Percentiles rank a stretch among this genome's conserved stretches.
These are phyloP conservation scores for Centaurea solstitialis DNA, from an alignment of 129 eudicot species.

Conservation along the genomic window DNA sequence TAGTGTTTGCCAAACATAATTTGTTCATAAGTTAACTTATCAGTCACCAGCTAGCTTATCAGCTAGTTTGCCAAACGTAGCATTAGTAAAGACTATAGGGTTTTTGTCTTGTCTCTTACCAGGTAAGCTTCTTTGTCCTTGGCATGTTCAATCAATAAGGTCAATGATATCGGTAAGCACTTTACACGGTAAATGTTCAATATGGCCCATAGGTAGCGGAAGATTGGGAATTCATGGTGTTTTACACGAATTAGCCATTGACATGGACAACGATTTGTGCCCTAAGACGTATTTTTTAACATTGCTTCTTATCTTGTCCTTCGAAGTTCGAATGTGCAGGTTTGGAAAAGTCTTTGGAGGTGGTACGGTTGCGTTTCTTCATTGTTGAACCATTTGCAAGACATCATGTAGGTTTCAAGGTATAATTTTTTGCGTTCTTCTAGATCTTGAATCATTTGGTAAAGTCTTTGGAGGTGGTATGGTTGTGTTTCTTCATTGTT, in stretches of 20 bases:
- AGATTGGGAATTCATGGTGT: background rate
- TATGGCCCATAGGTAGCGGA: background rate
- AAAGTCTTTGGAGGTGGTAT: background rate
- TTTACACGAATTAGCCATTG: background rate
- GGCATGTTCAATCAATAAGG: too few relatives aligned
- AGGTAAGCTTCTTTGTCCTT: too few relatives aligned
- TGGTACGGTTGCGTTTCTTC: background rate
- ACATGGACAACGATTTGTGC: background rate
- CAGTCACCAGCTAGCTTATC: too few relatives aligned
- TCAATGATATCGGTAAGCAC: too few relatives aligned
- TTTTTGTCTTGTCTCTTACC: too few relatives aligned
- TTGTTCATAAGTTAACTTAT: too few relatives aligned
- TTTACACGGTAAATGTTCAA: too few relatives aligned
- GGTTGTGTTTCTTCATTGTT: background rate
- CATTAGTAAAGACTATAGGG: too few relatives aligned
- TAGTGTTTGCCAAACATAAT: too few relatives aligned
- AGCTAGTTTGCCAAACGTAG: too few relatives aligned
- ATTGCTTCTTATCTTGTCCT: background rate
- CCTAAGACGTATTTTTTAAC: background rate
- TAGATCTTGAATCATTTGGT: background rate
- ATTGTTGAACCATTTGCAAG: background rate
- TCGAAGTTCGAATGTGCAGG: background rate
- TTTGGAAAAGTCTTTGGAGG: background rate
- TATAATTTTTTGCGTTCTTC: background rate
- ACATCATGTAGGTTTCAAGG: background rate